These are phyloP conservation scores for Linderniella brevidens DNA, from an alignment of 257 asterid genomes.

Conservation along the genomic window DNA sequence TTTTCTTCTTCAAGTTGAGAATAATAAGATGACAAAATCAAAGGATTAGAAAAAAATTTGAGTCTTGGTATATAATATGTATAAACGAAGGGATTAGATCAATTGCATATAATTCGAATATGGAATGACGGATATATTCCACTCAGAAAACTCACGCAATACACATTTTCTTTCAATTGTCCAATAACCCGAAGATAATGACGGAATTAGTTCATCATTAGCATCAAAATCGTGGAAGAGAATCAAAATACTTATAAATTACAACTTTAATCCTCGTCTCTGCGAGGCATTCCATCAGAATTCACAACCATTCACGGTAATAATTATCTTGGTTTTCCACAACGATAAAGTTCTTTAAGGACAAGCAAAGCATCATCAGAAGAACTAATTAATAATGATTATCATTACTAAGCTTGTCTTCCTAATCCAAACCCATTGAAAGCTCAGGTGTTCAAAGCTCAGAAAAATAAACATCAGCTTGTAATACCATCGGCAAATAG, in stretches of 20 bases:
- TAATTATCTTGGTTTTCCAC: not conserved
- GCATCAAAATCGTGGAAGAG: not conserved
- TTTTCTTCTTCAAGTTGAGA: too few relatives aligned
- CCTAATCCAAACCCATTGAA: too few relatives aligned
- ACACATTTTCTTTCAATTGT: constrained; percentile 12
- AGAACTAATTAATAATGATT: constrained; percentile 3
- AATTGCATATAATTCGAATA: constrained; percentile 19
- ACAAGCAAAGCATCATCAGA: too few relatives aligned
- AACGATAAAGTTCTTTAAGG: not conserved
- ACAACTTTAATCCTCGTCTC: too few relatives aligned
- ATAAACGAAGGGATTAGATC: constrained; percentile 19
- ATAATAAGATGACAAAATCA: too few relatives aligned
- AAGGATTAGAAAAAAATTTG: constrained; percentile 5
- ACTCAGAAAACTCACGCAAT: constrained; percentile 6
- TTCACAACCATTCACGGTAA: too few relatives aligned
- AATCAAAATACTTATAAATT: too few relatives aligned
- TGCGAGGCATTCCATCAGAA: too few relatives aligned
- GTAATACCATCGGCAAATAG: too few relatives aligned
- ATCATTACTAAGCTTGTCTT: too few relatives aligned
- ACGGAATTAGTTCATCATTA: not conserved
- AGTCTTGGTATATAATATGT: constrained; percentile 10
- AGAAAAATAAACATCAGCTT: too few relatives aligned
- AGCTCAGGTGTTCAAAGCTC: too few relatives aligned
- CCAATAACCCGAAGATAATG: not conserved
- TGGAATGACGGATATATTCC: constrained; percentile 30